Percentiles rank a stretch among this genome's conserved stretches.
Conservation (phyloP, 306 rosid genomes). For the Vigna unguiculata region DNA sequence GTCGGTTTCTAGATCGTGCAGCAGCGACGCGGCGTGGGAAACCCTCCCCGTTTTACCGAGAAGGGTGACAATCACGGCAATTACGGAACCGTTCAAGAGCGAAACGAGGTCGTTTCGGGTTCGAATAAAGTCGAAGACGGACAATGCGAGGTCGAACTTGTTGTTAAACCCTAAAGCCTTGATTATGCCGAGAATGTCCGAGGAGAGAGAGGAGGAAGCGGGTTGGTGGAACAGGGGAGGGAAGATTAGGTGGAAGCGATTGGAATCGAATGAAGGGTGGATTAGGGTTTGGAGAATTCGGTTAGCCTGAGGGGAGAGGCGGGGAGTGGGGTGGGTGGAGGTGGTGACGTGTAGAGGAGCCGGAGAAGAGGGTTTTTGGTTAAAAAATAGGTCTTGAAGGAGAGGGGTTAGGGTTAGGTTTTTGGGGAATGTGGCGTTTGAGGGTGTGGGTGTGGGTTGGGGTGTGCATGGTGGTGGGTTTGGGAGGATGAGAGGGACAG, state of each 20-base stretch:
- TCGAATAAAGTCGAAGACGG: slow-evolving; percentile 65
- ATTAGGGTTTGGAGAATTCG: slow-evolving; percentile 55
- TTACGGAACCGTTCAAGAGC: slow-evolving; percentile 58
- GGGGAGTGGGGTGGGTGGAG: slow-evolving; percentile 28
- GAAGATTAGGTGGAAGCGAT: slow-evolving; percentile 44
- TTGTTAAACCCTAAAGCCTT: slow-evolving; percentile 69
- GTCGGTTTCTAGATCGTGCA: slow-evolving; percentile 55
- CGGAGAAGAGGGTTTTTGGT: slow-evolving; percentile 61
- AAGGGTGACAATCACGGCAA: slow-evolving; percentile 63
- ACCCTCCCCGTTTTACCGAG: slow-evolving; percentile 77
- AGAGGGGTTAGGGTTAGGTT: background rate
- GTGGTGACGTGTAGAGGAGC: slow-evolving; percentile 1
- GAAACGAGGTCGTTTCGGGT: slow-evolving; percentile 48
- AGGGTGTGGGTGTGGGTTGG: too few relatives aligned
- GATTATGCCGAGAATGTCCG: slow-evolving; percentile 66
- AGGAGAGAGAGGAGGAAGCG: slow-evolving; percentile 40
- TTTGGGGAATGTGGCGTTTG: too few relatives aligned
- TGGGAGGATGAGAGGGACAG: slow-evolving; percentile 66
- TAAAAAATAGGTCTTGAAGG: slow-evolving; percentile 46
- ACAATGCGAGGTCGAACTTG: slow-evolving; percentile 64
- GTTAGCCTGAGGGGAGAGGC: slow-evolving; percentile 72
- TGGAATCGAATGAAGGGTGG: slow-evolving; percentile 58
- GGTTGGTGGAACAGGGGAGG: slow-evolving; percentile 37
- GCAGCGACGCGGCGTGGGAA: slow-evolving; percentile 63
- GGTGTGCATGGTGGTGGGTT: slow-evolving; percentile 50